Conservation (phyloP, 768 basidiomycete species). For the Mycena haematopus region DNA sequence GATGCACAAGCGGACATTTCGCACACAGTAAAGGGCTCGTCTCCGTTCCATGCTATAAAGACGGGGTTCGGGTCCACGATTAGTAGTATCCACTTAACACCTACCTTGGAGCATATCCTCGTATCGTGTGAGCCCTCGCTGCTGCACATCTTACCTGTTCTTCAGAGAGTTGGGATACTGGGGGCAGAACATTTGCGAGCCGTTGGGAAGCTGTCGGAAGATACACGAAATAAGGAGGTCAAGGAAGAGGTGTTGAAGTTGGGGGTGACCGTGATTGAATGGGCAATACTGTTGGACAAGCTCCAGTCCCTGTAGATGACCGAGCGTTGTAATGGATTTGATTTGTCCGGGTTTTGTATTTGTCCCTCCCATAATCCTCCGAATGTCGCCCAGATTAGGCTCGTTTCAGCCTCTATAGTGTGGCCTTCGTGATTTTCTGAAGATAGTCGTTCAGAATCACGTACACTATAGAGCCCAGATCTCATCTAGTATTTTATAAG, state of each 20-base stretch:
- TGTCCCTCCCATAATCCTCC: too few species aligned
- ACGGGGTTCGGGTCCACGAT: constrained; percentile 21
- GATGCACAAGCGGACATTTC: not conserved
- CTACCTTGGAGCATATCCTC: constrained; percentile 60
- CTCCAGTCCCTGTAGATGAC: constrained; percentile 11
- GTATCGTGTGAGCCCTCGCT: constrained; percentile 70
- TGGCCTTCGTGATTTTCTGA: too few species aligned
- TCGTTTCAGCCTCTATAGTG: too few species aligned
- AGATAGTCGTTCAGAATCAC: too few species aligned
- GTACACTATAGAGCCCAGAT: too few species aligned
- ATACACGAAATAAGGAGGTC: constrained; percentile 71
- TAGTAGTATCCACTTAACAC: constrained; percentile 24
- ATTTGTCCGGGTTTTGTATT: too few species aligned
- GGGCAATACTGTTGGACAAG: constrained; percentile 75
- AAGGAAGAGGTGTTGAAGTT: constrained; percentile 71
- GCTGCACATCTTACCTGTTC: constrained; percentile 62
- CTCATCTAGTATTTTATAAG: too few species aligned
- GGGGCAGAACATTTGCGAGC: constrained; percentile 68
- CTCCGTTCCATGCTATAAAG: constrained; percentile 22
- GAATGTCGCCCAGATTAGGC: too few species aligned
- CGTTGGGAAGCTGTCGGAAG: constrained; percentile 63
- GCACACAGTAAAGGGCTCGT: not conserved
- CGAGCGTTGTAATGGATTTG: not conserved
- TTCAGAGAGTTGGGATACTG: constrained; percentile 64
- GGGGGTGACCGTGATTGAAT: constrained; percentile 77